These are phyloP conservation scores for Chloropicon primus DNA, from an alignment of 139 green algal species.

Conservation along the genomic window DNA sequence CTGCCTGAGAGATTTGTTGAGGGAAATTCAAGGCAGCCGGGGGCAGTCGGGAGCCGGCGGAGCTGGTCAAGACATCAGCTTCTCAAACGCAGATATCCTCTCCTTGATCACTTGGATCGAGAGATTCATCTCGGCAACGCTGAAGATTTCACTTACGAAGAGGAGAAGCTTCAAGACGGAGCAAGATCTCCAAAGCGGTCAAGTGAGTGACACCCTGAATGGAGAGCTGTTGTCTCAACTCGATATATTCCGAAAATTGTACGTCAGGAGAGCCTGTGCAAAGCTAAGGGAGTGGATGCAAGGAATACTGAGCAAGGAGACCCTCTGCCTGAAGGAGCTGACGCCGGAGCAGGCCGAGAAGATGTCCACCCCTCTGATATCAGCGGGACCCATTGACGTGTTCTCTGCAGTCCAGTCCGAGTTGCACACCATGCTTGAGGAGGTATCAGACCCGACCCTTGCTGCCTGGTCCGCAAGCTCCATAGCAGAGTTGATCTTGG, in stretches of 20 bases:
- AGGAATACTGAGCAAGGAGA: background rate
- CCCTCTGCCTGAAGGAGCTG: background rate
- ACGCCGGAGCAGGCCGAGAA: background rate
- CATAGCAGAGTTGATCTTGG: background rate
- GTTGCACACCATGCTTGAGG: background rate
- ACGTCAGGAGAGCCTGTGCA: background rate
- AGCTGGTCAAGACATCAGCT: background rate
- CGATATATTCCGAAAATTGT: background rate
- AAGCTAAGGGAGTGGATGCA: background rate
- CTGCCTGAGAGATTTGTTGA: background rate
- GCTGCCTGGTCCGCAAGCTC: background rate
- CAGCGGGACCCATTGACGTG: background rate
- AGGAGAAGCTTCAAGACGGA: too few relatives aligned
- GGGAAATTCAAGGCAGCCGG: too few relatives aligned
- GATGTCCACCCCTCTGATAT: background rate
- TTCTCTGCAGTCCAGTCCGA: background rate
- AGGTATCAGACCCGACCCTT: background rate
- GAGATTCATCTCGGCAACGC: background rate
- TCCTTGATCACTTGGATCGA: background rate
- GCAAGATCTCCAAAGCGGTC: too few relatives aligned
- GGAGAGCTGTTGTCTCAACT: background rate
- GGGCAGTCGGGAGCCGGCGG: too few relatives aligned
- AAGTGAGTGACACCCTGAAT: background rate
- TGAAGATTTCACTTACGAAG: background rate
- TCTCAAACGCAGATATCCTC: background rate